Percentiles rank a stretch among this genome's conserved stretches.
phyloP scores from a whole-genome alignment of 352 stramenopile species.

The Phytopythium delawarense region DNA sequence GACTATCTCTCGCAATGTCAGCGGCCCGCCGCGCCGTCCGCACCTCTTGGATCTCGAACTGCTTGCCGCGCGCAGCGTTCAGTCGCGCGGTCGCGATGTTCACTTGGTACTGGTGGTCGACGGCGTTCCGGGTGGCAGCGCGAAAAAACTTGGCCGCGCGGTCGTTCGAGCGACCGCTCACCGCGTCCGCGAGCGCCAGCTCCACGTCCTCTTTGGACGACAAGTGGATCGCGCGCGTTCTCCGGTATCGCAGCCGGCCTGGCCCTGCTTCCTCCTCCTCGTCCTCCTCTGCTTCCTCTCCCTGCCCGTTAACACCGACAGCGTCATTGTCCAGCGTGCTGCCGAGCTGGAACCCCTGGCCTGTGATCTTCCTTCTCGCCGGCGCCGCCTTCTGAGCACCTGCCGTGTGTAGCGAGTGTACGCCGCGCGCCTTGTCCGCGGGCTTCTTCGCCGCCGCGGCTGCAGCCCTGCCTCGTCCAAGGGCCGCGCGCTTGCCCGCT shows the following conservation, averaged over 20 bases:
- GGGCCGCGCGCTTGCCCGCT: constrained; percentile 3
- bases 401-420: constrained; percentile 46
- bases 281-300: background rate
- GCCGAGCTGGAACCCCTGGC: constrained; percentile 49
- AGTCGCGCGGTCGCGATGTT: constrained; percentile 68
- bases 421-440: constrained; percentile 19
- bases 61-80: constrained; percentile 52
- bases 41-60: constrained; percentile 57
- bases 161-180: constrained; percentile 48
- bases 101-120: constrained; percentile 80
- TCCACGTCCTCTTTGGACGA: constrained; percentile 78
- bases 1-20: constrained; percentile 6
- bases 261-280: constrained; percentile 6
- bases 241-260: constrained; percentile 30
- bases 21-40: constrained; percentile 17
- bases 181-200: constrained; percentile 54
- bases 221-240: constrained; percentile 48
- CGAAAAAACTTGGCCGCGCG: constrained; percentile 78
- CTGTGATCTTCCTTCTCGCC: constrained; percentile 39
- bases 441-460: constrained; percentile 10
- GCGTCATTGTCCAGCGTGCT: constrained; percentile 33
- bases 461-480: background rate
- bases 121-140: constrained; percentile 61
- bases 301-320: background rate
- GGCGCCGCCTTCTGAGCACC: constrained; percentile 10